Evolutionary conservation across 805 yeast species (phyloP).

Genomic region (Yamadazyma ubonensis): DNA sequence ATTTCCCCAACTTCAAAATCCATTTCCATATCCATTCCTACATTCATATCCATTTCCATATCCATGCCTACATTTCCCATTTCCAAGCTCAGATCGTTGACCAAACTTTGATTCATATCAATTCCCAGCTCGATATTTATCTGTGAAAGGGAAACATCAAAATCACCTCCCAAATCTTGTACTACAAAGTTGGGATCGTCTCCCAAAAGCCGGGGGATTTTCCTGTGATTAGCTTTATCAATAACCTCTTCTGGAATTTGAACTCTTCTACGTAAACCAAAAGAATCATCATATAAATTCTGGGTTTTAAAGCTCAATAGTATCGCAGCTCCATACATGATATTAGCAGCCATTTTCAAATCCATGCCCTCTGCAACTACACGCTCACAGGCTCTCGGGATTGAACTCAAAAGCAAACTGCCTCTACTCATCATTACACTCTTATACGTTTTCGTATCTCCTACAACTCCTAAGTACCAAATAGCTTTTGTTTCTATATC

Average conservation of each 20-base stretch:
- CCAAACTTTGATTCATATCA: no score
- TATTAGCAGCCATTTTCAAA: constrained; percentile 38
- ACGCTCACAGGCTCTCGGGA: constrained; percentile 41
- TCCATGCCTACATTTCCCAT: no score
- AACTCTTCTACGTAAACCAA: no score
- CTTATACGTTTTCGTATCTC: constrained; percentile 3
- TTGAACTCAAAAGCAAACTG: constrained; percentile 19
- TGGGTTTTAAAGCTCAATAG: constrained; percentile 50
- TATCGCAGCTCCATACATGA: constrained; percentile 50
- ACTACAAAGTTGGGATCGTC: constrained; percentile 22
- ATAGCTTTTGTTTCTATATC: constrained; percentile 10
- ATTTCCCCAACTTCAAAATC: no score
- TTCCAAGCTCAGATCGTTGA: no score
- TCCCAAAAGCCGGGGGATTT: constrained; percentile 10
- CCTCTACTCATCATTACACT: constrained; percentile 6
- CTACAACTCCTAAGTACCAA: constrained; percentile 14
- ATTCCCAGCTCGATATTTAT: constrained; percentile 7
- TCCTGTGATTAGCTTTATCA: no score
- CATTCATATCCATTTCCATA: no score
- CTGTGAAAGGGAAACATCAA: constrained; percentile 2
- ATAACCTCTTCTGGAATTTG: no score
- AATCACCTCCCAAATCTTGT: constrained; percentile 4
- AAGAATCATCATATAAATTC: constrained; percentile 39
- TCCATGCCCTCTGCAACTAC: constrained; percentile 3
- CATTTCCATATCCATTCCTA: no score